Percentiles rank a stretch among this genome's conserved stretches.
Conservation (phyloP, 1,139 yeast genomes). For the Torulaspora globosa region DNA sequence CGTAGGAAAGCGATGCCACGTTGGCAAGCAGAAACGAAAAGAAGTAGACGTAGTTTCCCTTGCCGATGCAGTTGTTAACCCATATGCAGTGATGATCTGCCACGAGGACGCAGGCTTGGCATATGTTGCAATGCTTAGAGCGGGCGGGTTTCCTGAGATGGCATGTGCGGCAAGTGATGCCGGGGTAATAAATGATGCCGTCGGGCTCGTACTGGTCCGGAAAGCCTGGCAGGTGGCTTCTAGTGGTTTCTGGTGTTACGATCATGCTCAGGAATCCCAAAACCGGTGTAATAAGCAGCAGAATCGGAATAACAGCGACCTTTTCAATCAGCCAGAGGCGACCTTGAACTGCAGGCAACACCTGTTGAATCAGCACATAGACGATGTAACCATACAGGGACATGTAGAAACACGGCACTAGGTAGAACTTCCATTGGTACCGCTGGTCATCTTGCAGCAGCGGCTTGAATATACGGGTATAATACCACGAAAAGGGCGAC, state of each 20-base stretch:
- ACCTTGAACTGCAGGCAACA: slow-evolving; percentile 16
- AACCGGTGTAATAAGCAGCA: slow-evolving; percentile 19
- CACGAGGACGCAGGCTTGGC: slow-evolving; percentile 61
- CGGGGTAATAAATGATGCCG: slow-evolving; percentile 53
- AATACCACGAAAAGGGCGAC: slow-evolving; percentile 28
- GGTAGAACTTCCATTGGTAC: slow-evolving; percentile 30
- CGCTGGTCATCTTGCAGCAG: slow-evolving; percentile 24
- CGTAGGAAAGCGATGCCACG: slow-evolving; percentile 56
- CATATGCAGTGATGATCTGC: slow-evolving; percentile 95
- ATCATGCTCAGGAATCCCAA: slow-evolving; percentile 24
- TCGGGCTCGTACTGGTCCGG: slow-evolving; percentile 45
- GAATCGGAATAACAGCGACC: slow-evolving; percentile 21
- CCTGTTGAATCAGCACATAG: slow-evolving; percentile 18
- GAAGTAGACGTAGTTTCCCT: slow-evolving; percentile 69
- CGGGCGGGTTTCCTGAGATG: slow-evolving; percentile 71
- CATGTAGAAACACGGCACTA: slow-evolving; percentile 31
- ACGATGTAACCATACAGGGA: slow-evolving; percentile 25
- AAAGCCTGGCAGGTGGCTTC: slow-evolving; percentile 5
- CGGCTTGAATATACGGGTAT: slow-evolving; percentile 27
- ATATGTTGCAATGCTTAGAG: slow-evolving; percentile 80
- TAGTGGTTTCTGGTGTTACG: slow-evolving; percentile 21
- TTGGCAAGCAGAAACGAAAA: slow-evolving; percentile 56
- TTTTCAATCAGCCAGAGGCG: slow-evolving; percentile 22
- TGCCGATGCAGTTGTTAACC: slow-evolving; percentile 88
- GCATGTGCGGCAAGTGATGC: slow-evolving; percentile 51